These are phyloP conservation scores for Amanita molliuscula DNA, from an alignment of 768 basidiomycete genomes.

Conservation along the genomic window DNA sequence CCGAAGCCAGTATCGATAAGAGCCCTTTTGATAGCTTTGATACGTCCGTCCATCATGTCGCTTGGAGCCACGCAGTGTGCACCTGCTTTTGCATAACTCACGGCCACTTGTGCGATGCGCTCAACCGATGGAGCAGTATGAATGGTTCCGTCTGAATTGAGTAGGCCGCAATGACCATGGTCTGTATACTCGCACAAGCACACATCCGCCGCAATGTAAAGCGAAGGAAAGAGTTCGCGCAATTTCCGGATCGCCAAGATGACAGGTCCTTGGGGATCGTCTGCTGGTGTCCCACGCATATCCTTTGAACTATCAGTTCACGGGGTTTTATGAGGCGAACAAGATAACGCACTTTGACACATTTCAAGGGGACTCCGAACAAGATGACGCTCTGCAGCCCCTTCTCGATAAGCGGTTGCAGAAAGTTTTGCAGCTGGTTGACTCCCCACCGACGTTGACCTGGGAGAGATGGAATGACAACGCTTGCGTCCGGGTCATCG, in stretches of 20 bases:
- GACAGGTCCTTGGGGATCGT: slow-evolving; percentile 84
- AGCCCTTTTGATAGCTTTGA: slow-evolving; percentile 78
- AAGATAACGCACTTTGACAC: slow-evolving; percentile 48
- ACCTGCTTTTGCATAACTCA: slow-evolving; percentile 90
- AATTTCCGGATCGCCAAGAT: slow-evolving; percentile 85
- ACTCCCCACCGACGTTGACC: slow-evolving; percentile 92
- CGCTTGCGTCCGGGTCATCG: slow-evolving; percentile 81
- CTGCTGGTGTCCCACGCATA: slow-evolving; percentile 73
- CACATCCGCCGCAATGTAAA: slow-evolving; percentile 91
- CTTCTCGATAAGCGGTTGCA: slow-evolving; percentile 81
- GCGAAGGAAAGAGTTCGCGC: slow-evolving; percentile 61
- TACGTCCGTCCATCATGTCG: slow-evolving; percentile 99
- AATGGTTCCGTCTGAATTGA: slow-evolving; percentile 68
- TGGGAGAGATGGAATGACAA: slow-evolving; percentile 68
- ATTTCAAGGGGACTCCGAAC: slow-evolving; percentile 85
- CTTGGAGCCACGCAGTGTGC: slow-evolving; percentile 97
- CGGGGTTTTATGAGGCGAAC: not conserved
- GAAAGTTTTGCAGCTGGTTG: slow-evolving; percentile 81
- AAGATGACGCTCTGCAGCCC: slow-evolving; percentile 88
- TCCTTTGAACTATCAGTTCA: slow-evolving; percentile 44
- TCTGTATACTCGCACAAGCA: slow-evolving; percentile 99
- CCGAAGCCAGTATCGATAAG: slow-evolving; percentile 78
- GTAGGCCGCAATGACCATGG: slow-evolving; percentile 91
- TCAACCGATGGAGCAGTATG: slow-evolving; percentile 66
- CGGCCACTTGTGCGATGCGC: slow-evolving; percentile 88